Evolutionary conservation across 2,329 filamentous ascomycete genomes (phyloP), one percentile per base, ranked within the genome.

Genomic region (Trichoderma oligosporum): DNA sequence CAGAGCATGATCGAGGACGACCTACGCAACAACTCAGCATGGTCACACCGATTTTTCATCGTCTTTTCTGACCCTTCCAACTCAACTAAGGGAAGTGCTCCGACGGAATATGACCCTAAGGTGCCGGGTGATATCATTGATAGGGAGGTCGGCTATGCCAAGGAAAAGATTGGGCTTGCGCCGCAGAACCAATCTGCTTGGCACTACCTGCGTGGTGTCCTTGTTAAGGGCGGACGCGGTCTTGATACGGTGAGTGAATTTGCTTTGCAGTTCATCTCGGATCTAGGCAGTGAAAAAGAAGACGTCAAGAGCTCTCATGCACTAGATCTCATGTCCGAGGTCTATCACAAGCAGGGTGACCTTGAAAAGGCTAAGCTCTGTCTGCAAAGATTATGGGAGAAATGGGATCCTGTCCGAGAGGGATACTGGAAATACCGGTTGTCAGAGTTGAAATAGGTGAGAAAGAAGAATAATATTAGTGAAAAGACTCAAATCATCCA

Each of bases 31-130:
- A 99, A 99, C 73, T 94, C 89, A 42, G 94, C 93, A 14, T 99
- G 94, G 94, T 95, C 93, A 63, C 93, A 99, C 77, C 86, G 94
- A 51, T 97, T 94, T 79, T 96, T 93, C 71, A 71, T 97, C n/a
- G 84, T 93, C 16, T 96, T 97, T 63, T 81, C 82, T 70, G 77
- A 81, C 77, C 86, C 79, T 18, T 75, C 64, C 1, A 65, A 74
- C 22, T 74, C 76, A 11, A 84, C 81, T 0, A 66, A 73, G 4
- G 75, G 69, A n/a, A 70, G 71, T 7, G 75, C 75, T 25, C 77
- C 81, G 2, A 82, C 79, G 1, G 76, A 78, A 57, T 68, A 73
- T 56, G 84, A 86, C 63, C 73, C 77, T 3, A 71, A 78, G 46
- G 77, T 90, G 2, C 83, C 87, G 1, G 74, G 78, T 24, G 79